A percentile compares a stretch with the other conserved stretches of the same genome.
Conservation (phyloP, 129 eudicot species). For the Gnaphalium uliginosum region DNA sequence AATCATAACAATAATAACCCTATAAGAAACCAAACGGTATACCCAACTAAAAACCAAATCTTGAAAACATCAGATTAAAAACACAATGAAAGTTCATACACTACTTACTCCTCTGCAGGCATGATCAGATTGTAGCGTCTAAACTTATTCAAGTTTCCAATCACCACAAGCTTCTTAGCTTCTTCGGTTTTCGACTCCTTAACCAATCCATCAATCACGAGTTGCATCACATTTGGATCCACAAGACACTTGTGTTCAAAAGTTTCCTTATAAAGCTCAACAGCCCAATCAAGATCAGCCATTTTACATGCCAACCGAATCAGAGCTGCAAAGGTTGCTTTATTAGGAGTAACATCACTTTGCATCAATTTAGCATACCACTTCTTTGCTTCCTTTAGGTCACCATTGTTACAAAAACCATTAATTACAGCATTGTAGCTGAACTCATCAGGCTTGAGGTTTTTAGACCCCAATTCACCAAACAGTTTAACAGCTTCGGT, state of each 20-base stretch:
- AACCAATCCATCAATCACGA: conserved; percentile 50
- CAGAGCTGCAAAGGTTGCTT: conserved; percentile 32
- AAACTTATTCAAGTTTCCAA: conserved; percentile 43
- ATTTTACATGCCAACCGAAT: conserved; percentile 44
- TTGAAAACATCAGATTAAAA: conserved; percentile 18
- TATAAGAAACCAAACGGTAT: conserved; percentile 6
- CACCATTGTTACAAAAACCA: conserved; percentile 40
- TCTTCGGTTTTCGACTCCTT: conserved; percentile 43
- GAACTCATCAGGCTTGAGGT: conserved; percentile 39
- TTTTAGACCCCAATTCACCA: conserved; percentile 31
- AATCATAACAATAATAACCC: conserved; percentile 14
- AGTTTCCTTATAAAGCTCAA: conserved; percentile 44
- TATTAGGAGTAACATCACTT: conserved; percentile 40
- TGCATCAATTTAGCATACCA: conserved; percentile 40
- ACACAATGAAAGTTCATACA: conserved; percentile 8
- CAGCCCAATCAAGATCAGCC: conserved; percentile 44
- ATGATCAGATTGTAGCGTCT: conserved; percentile 30
- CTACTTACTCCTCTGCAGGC: conserved; percentile 38
- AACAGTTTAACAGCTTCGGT: conserved; percentile 46
- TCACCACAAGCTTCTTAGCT: conserved; percentile 48
- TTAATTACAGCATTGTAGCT: conserved; percentile 49
- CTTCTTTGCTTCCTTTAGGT: conserved; percentile 45
- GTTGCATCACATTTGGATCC: conserved; percentile 37
- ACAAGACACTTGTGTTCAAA: conserved; percentile 24
- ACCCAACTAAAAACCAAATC: conserved; percentile 13